Evolutionary conservation across 805 yeast genomes (phyloP), one percentile per base, ranked within the genome.

Genomic region (Candida tallmaniae): DNA sequence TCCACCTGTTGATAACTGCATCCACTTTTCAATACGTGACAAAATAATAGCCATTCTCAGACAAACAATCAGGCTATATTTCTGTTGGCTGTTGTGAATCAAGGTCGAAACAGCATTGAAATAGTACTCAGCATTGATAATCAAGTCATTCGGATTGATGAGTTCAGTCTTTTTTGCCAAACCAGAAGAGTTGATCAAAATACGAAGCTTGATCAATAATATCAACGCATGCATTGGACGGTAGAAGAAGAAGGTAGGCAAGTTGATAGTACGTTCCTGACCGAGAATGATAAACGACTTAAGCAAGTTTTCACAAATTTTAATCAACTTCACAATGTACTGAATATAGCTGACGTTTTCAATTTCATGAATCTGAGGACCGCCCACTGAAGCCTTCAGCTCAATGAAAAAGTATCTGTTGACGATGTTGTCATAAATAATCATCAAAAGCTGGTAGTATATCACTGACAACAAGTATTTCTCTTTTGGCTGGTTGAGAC

Each of bases 221-320:
- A 73, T 70, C 15, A 74, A 48, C 0, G 78, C 72, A 46, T 73
- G 72, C 66, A 74, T 58, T 3, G 79, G 76, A 29, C 79, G 51
- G 42, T 73, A 74, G 47, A 70, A 69, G 43, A 73, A 66, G 41
- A 72, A 70, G 0, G 78, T 73, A 2, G 79, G 79, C 38, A 63
- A 68, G 28, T 58, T 49, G 4, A 55, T 40, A 1, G 72, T 62
- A 38, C 61, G 60, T 8, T 57, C 59, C 4, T 39, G 35, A 35
- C 68, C 62, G 16, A 72, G 38, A 17, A 54, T 49, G 12, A 69
- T 54, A 48, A 73, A 74, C 3, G 71, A 61, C 26, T 65, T 67
- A 25, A 74, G 57, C 27, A 71, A 60, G 38, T 63, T 65, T 44
- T 70, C 73, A 48, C 75, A 64, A 5, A 68, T 60, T 32, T 62